Conservation (phyloP, 2,329 filamentous ascomycete species). For the Zopfia rhizophila region DNA sequence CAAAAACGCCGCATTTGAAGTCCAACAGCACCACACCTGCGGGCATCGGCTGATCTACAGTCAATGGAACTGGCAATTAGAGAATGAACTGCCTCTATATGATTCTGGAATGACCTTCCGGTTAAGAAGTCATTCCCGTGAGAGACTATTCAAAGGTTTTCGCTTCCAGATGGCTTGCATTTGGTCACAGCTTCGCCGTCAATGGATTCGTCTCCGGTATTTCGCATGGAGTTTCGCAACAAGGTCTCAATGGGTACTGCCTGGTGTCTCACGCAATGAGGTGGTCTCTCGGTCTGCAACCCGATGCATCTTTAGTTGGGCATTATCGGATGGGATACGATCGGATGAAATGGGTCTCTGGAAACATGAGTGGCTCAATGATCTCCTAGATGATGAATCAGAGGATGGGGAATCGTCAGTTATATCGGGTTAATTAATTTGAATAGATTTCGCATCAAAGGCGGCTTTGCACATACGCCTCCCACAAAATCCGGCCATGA, state of each 20-base stretch:
- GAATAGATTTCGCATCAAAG: too few relatives aligned
- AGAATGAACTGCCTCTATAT: neutral
- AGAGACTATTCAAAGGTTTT: too few relatives aligned
- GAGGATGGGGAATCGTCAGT: neutral
- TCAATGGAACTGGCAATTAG: slow-evolving; percentile 2
- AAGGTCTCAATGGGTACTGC: slow-evolving; percentile 1
- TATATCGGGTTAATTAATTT: too few relatives aligned
- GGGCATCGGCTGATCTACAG: neutral
- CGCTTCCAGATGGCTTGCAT: too few relatives aligned
- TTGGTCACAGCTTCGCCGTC: neutral
- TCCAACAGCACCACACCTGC: neutral
- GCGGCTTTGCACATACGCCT: too few relatives aligned
- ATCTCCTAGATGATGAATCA: neutral
- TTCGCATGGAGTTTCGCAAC: neutral
- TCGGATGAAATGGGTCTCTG: neutral
- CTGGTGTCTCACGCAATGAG: neutral
- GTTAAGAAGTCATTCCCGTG: neutral
- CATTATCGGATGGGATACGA: slow-evolving; percentile 1
- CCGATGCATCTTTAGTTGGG: neutral
- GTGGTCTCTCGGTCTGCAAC: slow-evolving; percentile 1
- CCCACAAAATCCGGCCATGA: too few relatives aligned
- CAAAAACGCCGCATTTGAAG: neutral
- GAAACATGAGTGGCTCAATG: slow-evolving; percentile 1
- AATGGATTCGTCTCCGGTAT: neutral
- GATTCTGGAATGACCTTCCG: neutral